These are phyloP conservation scores for Lachancea mirantina DNA, from an alignment of 805 yeast species.

Conservation along the genomic window DNA sequence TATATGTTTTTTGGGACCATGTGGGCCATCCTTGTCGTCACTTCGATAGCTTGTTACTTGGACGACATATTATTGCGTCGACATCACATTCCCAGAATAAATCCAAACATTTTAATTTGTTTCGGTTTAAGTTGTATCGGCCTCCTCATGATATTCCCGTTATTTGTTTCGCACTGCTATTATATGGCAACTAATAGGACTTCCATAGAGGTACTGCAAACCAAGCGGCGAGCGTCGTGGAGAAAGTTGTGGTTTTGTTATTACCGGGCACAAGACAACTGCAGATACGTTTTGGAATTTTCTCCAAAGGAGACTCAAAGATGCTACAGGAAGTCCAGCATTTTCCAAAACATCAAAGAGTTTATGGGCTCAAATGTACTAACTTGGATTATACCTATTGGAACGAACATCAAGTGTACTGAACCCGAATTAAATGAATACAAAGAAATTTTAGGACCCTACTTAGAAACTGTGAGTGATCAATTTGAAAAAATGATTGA, in stretches of 20 bases:
- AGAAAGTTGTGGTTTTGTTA: constrained; percentile 22
- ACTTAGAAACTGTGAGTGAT: constrained; percentile 21
- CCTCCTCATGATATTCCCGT: constrained; percentile 38
- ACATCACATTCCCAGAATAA: constrained; percentile 23
- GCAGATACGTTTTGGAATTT: constrained; percentile 39
- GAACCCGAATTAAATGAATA: constrained; percentile 7
- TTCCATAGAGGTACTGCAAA: constrained; percentile 50
- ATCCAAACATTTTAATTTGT: constrained; percentile 45
- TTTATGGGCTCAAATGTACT: constrained; percentile 24
- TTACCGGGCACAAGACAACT: constrained; percentile 27
- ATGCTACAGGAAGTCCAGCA: constrained; percentile 20
- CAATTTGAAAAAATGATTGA: constrained; percentile 17
- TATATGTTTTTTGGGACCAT: constrained; percentile 36
- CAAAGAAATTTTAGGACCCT: constrained; percentile 22
- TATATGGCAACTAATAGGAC: constrained; percentile 46
- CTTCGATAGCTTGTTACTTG: constrained; percentile 33
- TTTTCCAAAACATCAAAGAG: constrained; percentile 23
- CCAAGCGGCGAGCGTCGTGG: constrained; percentile 27
- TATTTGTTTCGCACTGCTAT: constrained; percentile 37
- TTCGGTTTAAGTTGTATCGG: constrained; percentile 40
- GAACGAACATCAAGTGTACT: constrained; percentile 9
- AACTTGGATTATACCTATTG: constrained; percentile 29
- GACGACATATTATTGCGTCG: constrained; percentile 16
- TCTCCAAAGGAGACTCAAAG: constrained; percentile 20
- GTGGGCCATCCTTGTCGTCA: constrained; percentile 35